Conservation (phyloP, 2,329 filamentous ascomycete species). For the Colletotrichum sp. region DNA sequence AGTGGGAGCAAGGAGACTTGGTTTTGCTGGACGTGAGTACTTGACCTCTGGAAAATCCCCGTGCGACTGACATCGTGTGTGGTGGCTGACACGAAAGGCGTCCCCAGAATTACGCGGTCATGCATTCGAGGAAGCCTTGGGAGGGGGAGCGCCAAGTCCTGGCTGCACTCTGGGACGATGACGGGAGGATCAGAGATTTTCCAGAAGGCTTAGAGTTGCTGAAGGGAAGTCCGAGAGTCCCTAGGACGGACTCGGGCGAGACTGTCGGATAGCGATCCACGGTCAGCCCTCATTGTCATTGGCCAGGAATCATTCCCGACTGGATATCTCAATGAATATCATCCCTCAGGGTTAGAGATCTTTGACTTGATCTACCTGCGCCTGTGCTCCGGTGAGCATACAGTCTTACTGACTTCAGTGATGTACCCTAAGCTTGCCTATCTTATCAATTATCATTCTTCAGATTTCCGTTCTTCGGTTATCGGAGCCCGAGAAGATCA, state of each 20-base stretch:
- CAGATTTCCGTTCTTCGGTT: not conserved
- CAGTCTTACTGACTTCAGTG: not conserved
- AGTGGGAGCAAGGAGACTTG: constrained; percentile 34
- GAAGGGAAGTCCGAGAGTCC: constrained; percentile 17
- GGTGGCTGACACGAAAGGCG: constrained; percentile 4
- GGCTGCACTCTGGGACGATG: constrained; percentile 35
- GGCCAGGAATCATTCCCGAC: not conserved
- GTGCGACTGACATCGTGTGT: not conserved
- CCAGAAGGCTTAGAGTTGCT: constrained; percentile 25
- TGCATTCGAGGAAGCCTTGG: constrained; percentile 36
- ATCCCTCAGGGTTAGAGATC: not conserved
- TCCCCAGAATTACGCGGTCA: constrained; percentile 35
- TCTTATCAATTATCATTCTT: not conserved
- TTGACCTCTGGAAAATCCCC: not conserved
- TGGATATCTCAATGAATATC: not conserved
- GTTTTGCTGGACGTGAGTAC: constrained; percentile 34
- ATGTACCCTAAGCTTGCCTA: not conserved
- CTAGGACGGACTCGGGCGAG: not conserved
- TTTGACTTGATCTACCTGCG: not conserved
- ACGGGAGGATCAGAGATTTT: constrained; percentile 29
- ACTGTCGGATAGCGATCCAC: not conserved
- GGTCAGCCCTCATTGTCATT: not conserved
- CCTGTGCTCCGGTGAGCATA: not conserved
- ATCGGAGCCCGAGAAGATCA: not conserved
- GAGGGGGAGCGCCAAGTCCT: constrained; percentile 33